A percentile compares a stretch with the other conserved stretches of the same genome.
Evolutionary conservation across 1,284 basidiomycete genomes (phyloP).

Genomic region (Cryptococcus deneoformans): DNA sequence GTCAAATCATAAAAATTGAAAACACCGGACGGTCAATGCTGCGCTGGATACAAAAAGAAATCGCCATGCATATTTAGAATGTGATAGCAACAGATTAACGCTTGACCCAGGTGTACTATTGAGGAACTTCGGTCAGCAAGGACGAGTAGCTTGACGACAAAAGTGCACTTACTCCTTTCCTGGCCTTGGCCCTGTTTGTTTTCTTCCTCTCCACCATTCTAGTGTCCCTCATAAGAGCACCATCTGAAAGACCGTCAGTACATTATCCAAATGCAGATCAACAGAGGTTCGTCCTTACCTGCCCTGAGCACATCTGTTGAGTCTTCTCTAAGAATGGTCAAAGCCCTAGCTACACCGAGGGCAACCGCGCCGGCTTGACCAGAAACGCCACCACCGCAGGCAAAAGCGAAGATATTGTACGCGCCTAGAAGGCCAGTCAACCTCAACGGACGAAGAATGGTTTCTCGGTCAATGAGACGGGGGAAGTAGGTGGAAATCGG

Average conservation of each 20-base stretch:
- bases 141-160: constrained; percentile 4
- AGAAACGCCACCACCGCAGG: constrained; percentile 81
- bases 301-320: constrained; percentile 65
- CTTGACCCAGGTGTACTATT: constrained; percentile 90
- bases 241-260: constrained; percentile 56
- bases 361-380: constrained; percentile 90
- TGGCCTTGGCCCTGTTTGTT: constrained; percentile 85
- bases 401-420: constrained; percentile 89
- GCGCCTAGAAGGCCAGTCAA: constrained; percentile 80
- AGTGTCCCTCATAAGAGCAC: constrained; percentile 84
- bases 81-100: constrained; percentile 55
- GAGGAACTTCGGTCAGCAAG: neutral
- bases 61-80: no score
- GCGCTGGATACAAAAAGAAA: no score
- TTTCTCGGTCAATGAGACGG: constrained; percentile 71
- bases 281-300: constrained; percentile 55
- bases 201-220: constrained; percentile 99
- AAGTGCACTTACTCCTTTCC: constrained; percentile 71
- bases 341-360: constrained; percentile 76
- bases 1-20: no score
- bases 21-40: no score
- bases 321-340: constrained; percentile 67
- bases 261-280: neutral
- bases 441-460: constrained; percentile 76
- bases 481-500: constrained; percentile 77